Conservation (phyloP, 805 yeast species). For the Spathaspora hagerdaliae region DNA sequence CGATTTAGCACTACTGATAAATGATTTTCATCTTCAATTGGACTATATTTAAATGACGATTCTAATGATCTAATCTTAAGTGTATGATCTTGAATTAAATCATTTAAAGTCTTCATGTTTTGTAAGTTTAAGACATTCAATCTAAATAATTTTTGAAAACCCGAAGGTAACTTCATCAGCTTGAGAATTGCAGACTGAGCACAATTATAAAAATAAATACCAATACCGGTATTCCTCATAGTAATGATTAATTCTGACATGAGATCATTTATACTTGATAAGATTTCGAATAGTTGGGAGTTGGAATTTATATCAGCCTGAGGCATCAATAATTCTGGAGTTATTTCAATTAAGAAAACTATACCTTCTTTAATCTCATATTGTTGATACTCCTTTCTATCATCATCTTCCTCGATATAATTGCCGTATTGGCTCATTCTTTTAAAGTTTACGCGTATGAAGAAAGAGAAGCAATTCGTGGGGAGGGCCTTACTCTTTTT, state of each 20-base stretch:
- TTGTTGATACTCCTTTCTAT: conserved; percentile 21
- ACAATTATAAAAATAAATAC: conserved; percentile 62
- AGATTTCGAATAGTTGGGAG: conserved; percentile 47
- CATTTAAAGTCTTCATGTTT: conserved; percentile 54
- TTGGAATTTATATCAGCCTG: conserved; percentile 32
- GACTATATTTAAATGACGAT: conserved; percentile 4
- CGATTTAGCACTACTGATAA: conserved; percentile 43
- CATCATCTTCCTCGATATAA: conserved; percentile 7
- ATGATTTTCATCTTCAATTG: conserved; percentile 16
- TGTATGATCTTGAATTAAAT: conserved; percentile 43
- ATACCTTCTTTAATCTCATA: conserved; percentile 61
- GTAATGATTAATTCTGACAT: conserved; percentile 64
- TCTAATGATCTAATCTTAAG: conserved; percentile 1
- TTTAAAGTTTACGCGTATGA: no score
- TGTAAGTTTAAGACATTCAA: conserved; percentile 52
- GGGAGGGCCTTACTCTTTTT: no score
- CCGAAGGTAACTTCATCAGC: conserved; percentile 28
- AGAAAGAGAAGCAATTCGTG: no score
- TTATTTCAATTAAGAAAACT: conserved; percentile 57
- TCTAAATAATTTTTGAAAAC: conserved; percentile 48
- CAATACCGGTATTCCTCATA: conserved; percentile 68
- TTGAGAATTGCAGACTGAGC: conserved; percentile 9
- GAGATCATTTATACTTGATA: conserved; percentile 56
- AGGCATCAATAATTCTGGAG: conserved; percentile 41
- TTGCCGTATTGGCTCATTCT: background rate